Conservation (phyloP, 306 rosid genomes). For the Aeschynomene evenia region DNA sequence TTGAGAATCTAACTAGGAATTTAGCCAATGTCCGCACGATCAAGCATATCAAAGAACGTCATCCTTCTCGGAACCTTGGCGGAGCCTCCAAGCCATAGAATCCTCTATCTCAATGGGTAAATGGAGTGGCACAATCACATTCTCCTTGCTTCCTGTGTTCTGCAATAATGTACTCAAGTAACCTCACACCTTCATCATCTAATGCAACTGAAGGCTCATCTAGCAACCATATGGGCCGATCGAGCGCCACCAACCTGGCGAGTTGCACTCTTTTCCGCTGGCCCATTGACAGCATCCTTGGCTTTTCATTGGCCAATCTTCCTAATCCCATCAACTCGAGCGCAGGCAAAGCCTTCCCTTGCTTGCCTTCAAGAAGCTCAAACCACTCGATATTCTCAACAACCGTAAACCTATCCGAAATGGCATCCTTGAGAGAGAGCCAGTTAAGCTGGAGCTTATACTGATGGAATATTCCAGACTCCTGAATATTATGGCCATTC, state of each 20-base stretch:
- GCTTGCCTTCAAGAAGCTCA: slow-evolving; percentile 77
- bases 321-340: slow-evolving; percentile 87
- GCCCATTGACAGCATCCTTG: slow-evolving; percentile 84
- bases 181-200: slow-evolving; percentile 78
- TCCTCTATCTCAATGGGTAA: slow-evolving; percentile 78
- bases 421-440: slow-evolving; percentile 80
- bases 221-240: slow-evolving; percentile 87
- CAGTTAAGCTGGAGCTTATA: slow-evolving; percentile 90
- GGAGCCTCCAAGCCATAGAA: slow-evolving; percentile 71
- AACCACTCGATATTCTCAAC: slow-evolving; percentile 72
- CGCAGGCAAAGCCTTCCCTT: slow-evolving; percentile 69
- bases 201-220: slow-evolving; percentile 94
- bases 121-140: slow-evolving; percentile 67
- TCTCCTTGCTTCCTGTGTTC: slow-evolving; percentile 86
- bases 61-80: slow-evolving; percentile 84
- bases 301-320: slow-evolving; percentile 68
- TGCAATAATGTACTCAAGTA: slow-evolving; percentile 70
- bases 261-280: slow-evolving; percentile 84
- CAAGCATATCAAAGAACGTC: slow-evolving; percentile 78
- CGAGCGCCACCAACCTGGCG: slow-evolving; percentile 80
- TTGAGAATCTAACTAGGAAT: slow-evolving; percentile 1
- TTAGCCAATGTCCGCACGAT: slow-evolving; percentile 47
- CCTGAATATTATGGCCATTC: slow-evolving; percentile 77
- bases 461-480: slow-evolving; percentile 77
- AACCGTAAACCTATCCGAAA: slow-evolving; percentile 52